Evolutionary conservation across 2,329 filamentous ascomycete genomes (phyloP).

Genomic region (Ceratocystis huliohia): DNA sequence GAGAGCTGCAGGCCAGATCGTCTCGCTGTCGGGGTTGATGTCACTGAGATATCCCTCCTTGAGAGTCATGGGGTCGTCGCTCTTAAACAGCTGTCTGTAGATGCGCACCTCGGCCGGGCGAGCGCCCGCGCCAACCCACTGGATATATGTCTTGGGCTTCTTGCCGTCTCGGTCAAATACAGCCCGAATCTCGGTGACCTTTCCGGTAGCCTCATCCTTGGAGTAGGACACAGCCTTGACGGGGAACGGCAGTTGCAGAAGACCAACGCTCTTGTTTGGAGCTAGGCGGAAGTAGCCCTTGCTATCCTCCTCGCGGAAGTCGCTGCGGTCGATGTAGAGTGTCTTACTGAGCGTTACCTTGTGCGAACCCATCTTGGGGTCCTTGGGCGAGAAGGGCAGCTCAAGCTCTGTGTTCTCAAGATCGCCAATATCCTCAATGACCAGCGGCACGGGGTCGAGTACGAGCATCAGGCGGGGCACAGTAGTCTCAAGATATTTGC

Average conservation of each 20-base stretch:
- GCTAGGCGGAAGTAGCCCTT: conserved; percentile 70
- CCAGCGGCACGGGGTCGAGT: conserved; percentile 68
- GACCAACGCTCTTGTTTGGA: conserved; percentile 62
- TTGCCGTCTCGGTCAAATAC: conserved; percentile 56
- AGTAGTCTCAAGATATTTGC: conserved; percentile 74
- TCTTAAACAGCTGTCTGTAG: conserved; percentile 75
- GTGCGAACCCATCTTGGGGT: conserved; percentile 52
- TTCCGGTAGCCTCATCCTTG: conserved; percentile 51
- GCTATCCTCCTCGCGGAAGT: conserved; percentile 64
- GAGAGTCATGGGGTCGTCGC: conserved; percentile 63
- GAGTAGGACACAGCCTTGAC: conserved; percentile 58
- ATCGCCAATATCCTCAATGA: conserved; percentile 66
- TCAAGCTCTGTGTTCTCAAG: conserved; percentile 50
- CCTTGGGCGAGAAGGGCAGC: conserved; percentile 72
- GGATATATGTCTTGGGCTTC: conserved; percentile 71
- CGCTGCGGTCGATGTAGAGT: conserved; percentile 72
- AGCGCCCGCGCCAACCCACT: conserved; percentile 65
- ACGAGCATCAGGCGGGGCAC: conserved; percentile 85
- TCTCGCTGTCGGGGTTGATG: conserved; percentile 71
- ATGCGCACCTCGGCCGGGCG: conserved; percentile 62
- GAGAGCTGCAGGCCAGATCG: conserved; percentile 63
- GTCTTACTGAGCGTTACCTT: conserved; percentile 55
- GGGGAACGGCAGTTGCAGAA: conserved; percentile 58
- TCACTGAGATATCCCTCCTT: conserved; percentile 73
- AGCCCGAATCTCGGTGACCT: conserved; percentile 52